Evolutionary conservation across 805 yeast genomes (phyloP), one percentile per base, ranked within the genome.

Genomic region (Hanseniaspora guilliermondii): DNA sequence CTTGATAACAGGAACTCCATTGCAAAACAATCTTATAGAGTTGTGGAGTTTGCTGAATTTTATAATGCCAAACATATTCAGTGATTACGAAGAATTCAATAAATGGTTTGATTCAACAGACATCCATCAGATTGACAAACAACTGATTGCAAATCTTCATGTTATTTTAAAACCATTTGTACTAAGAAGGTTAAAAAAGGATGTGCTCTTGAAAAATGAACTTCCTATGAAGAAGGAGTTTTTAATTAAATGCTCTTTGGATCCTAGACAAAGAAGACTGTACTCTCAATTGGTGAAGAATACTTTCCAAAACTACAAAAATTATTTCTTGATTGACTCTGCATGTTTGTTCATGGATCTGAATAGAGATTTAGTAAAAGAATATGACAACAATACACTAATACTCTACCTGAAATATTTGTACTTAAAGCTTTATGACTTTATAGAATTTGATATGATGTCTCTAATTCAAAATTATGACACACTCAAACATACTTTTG

Each of bases 181-280:
- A 24, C 72, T 91, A 45, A 74, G 98, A 61, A 73, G 98, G 56
- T 69, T 91, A 65, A 91, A 91, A 64, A 76, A 73, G 53, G 83
- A 79, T 55, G 96, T 86, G 0, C 41, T 53, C 12, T 71, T 85
- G 17, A 71, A 73, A 3, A 74, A 73, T 30, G 74, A 75, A 40
- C 70, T 93, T 54, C 97, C 97, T 0, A 85, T 91, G 1, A 93
- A 93, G 67, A 80, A 93, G 58, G 98, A 91, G 67, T 91, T 87
- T 62, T 76, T 87, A 42, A 73, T 91, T 1, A 87, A 85, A 65
- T 78, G 87, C 6, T 78, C 83, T 3, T 66, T 91, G 56, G 76
- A 91, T 0, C 65, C 71, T 0, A 62, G 72, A 39, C 98, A 91
- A 68, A 75, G 73, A 32, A 70, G 73, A n/a, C 69, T 88, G 16